Conservation (phyloP, 2,329 filamentous ascomycete species). For the Tolypocladium album region DNA sequence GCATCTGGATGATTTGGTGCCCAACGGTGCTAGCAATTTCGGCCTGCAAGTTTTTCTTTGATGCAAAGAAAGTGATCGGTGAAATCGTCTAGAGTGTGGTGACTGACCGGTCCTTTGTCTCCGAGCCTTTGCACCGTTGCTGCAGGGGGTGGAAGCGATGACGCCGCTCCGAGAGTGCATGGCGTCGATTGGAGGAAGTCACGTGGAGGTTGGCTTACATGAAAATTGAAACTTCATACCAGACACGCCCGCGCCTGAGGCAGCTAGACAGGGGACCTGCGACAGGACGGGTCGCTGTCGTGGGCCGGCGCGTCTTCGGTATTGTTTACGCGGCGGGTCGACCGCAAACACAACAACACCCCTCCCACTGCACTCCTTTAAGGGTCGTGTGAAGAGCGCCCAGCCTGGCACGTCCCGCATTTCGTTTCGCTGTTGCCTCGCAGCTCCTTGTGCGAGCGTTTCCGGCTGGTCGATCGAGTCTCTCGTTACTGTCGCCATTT, state of each 20-base stretch:
- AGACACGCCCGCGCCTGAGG: not conserved
- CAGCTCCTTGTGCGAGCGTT: conserved; percentile 13
- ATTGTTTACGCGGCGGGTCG: conserved; percentile 17
- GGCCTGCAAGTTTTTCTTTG: not conserved
- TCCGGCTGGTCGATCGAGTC: conserved; percentile 8
- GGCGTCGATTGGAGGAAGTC: not conserved
- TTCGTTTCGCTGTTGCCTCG: conserved; percentile 8
- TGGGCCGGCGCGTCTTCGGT: not conserved
- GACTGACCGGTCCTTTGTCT: too few species aligned
- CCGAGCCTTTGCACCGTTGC: too few species aligned
- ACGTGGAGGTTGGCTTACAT: not conserved
- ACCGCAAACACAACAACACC: conserved; percentile 14
- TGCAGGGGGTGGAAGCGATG: not conserved
- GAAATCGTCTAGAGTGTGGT: not conserved
- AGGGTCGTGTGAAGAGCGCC: conserved; percentile 9
- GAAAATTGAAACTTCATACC: not conserved
- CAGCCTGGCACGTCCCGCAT: conserved; percentile 10
- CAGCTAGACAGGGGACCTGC: conserved; percentile 1
- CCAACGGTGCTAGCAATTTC: not conserved
- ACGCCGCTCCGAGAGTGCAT: not conserved
- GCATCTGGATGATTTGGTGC: not conserved
- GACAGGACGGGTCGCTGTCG: not conserved
- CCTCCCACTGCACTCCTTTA: conserved; percentile 6
- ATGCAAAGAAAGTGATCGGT: not conserved
- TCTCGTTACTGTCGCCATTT: conserved; percentile 7